Evolutionary conservation across 441 rosid species (phyloP), one percentile per base, ranked within the genome.

Genomic region (Biscutella laevigata): DNA sequence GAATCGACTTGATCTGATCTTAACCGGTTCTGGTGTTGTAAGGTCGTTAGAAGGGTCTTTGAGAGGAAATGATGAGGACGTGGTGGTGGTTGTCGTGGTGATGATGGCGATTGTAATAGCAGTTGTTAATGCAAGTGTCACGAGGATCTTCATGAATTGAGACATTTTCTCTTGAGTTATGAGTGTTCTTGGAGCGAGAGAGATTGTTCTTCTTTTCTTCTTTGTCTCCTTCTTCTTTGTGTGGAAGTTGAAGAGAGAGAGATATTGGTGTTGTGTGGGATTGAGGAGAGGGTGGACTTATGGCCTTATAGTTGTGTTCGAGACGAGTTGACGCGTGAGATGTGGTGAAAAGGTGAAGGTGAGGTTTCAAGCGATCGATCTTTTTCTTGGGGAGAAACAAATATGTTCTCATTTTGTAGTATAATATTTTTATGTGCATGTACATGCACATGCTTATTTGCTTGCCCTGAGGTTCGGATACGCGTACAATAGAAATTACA

Each of bases 301-400:
- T 59, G 70, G 41, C 70, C 70, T 69, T 79, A 75, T 76, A 82
- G 66, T 24, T 59, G 61, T 53, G 56, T 13, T 59, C 20, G 62
- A 62, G 64, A 38, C 70, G 58, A 41, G 82, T 80, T 88, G 96
- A 88, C 88, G 69, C 75, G 66, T 46, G 71, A 74, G 70, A 57
- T 42, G 54, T 45, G 79, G 77, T 53, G 13, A 63, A 53, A 81
- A 61, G 61, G 65, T 49, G 25, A 28, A 22, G 40, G 44, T 22
- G 3, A 17, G 43, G 53, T 27, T 61, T 28, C 59, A 50, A 47
- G 75, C 62, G 53, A 71, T 71, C 52, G 26, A 29, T 42, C 20
- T 16, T 60, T 67, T 47, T 53, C 17, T 35, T 40, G 50, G 59
- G 41, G 56, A 42, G n/a, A n/a, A n/a, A n/a, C n/a, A n/a, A n/a